A percentile compares a stretch with the other conserved stretches of the same genome.
Conservation (phyloP, 768 basidiomycete genomes). For the Punctularia strigosozonata region DNA sequence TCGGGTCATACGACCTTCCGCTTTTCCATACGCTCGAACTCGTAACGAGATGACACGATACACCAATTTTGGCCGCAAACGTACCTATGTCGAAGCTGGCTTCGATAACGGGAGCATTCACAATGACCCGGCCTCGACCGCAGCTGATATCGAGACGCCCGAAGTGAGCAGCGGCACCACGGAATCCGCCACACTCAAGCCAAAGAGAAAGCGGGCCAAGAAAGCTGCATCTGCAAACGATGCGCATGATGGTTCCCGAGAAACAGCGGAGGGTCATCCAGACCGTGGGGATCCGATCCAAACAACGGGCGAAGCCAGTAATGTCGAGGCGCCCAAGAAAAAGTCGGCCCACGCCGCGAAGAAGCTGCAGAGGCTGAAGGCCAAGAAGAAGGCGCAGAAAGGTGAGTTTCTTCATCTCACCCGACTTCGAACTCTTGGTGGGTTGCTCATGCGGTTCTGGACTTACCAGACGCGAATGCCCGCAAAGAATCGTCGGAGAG, state of each 20-base stretch:
- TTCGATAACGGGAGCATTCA: slow-evolving; percentile 28
- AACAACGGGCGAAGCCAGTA: slow-evolving; percentile 14
- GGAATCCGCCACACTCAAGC: slow-evolving; percentile 27
- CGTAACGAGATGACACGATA: slow-evolving; percentile 70
- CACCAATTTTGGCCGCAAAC: slow-evolving; percentile 64
- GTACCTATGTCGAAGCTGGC: slow-evolving; percentile 58
- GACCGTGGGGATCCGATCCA: slow-evolving; percentile 8
- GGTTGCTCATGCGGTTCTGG: neutral
- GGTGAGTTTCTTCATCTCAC: slow-evolving; percentile 10
- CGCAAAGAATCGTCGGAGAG: slow-evolving; percentile 33
- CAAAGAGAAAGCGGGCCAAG: slow-evolving; percentile 48
- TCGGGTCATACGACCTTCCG: no score
- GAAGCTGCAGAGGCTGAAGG: slow-evolving; percentile 14
- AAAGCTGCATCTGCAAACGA: slow-evolving; percentile 31
- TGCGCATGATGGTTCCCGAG: slow-evolving; percentile 6
- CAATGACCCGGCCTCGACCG: slow-evolving; percentile 10
- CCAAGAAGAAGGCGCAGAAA: slow-evolving; percentile 15
- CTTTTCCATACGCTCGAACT: no score
- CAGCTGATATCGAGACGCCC: slow-evolving; percentile 6
- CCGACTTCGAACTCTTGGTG: slow-evolving; percentile 9
- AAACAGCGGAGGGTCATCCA: slow-evolving; percentile 1
- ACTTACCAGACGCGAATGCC: slow-evolving; percentile 10
- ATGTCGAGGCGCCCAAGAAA: slow-evolving; percentile 11
- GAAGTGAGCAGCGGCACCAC: slow-evolving; percentile 5
- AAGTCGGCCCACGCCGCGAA: slow-evolving; percentile 10